Evolutionary conservation across 305 asterid genomes (phyloP), one percentile per base, ranked within the genome.

Genomic region (Fraxinus platypoda): DNA sequence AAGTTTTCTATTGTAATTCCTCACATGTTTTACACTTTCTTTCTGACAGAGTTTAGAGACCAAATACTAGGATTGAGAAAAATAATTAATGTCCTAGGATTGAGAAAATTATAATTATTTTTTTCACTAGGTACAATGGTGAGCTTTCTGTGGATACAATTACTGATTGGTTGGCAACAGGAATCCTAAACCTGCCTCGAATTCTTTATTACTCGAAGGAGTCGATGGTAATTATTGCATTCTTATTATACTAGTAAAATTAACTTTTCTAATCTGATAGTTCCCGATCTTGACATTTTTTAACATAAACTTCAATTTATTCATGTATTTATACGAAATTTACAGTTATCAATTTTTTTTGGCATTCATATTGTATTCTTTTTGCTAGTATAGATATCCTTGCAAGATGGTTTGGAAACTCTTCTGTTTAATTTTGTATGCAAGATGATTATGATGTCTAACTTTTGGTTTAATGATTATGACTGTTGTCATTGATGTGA

Each of bases 131-230:
- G 92, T 94, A 91, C 80, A 89, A 84, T 54, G 96, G 91, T 72
- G 97, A 92, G 85, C 93, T 92, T 83, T 94, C 98, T 49, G 91
- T 97, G 82, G 98, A 94, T 89, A 89, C 93, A 78, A 85, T 94
- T 83, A 91, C 98, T 41, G 95, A 97, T 84, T 97, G 99, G 99
- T 75, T 97, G 85, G 96, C 96, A 13, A 89, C 97, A 75, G 86
- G 83, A 88, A 90, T 91, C 87, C 91, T 97, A 78, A 91, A 80
- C 76, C 85, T 93, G 91, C 98, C 98, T 62, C 97, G 98, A 79
- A 97, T 97, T 78, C 89, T 84, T 74, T 97, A 92, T 88, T 90
- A 92, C 87, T 88, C 95, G 0, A 93, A 91, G 93, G 99, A 97
- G 88, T 88, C 99, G 66, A 25, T 97, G 98, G 99, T 97, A 94